Evolutionary conservation across 257 asterid species (phyloP).

Genomic region (Lycium barbarum): DNA sequence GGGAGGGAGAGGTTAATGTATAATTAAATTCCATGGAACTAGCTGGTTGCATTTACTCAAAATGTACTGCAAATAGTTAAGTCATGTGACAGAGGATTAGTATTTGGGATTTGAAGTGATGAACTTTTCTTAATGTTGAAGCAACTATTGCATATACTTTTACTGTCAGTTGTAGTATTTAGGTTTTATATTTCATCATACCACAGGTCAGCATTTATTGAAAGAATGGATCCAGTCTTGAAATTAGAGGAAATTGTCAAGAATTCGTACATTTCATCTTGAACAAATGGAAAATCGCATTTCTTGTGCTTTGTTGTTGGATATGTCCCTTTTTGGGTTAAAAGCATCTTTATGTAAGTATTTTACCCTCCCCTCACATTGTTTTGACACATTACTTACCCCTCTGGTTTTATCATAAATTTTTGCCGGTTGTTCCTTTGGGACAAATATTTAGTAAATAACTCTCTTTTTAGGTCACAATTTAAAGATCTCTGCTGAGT

Average conservation of each 20-base stretch:
- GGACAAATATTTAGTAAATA: no score
- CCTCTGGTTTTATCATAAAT: no score
- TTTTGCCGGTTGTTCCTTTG: no score
- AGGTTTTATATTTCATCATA: neutral
- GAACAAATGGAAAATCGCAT: neutral
- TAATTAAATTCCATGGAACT: neutral
- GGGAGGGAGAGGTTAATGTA: neutral
- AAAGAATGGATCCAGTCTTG: conserved; percentile 9
- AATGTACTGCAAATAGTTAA: neutral
- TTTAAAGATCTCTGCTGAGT: no score
- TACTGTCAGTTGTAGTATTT: neutral
- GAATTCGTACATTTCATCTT: neutral
- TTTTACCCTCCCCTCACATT: neutral
- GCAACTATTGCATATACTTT: conserved; percentile 9
- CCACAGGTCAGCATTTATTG: neutral
- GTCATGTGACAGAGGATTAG: neutral
- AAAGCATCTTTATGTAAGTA: neutral
- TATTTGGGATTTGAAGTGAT: conserved; percentile 13
- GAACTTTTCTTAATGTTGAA: neutral
- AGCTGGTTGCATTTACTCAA: neutral
- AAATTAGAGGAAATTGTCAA: conserved; percentile 17
- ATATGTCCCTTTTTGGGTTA: neutral
- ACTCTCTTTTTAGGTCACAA: no score
- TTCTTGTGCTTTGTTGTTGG: conserved; percentile 8
- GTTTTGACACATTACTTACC: neutral